A percentile compares a stretch with the other conserved stretches of the same genome.
phyloP scores from a whole-genome alignment of 2,329 filamentous ascomycete species.

The Scedosporium boydii region DNA sequence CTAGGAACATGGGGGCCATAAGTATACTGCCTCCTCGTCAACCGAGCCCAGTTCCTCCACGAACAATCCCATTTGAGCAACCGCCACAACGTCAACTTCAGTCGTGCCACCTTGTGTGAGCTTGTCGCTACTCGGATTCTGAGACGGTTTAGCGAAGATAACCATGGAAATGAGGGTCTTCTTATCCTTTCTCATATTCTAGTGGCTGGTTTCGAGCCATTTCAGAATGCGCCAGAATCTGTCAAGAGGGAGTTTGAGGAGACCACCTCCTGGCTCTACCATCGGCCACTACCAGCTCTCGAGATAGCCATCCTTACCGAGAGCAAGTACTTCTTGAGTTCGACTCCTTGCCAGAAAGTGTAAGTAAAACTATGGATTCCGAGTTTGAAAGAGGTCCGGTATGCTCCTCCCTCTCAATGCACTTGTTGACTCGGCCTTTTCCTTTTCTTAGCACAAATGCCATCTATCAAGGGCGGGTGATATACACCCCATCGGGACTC shows the following conservation, averaged over 20 bases:
- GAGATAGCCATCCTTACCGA: constrained; percentile 78
- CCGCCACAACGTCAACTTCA: constrained; percentile 72
- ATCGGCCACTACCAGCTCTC: constrained; percentile 57
- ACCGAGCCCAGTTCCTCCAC: constrained; percentile 67
- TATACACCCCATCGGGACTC: constrained; percentile 74
- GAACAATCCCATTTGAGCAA: constrained; percentile 69
- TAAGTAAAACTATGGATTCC: constrained; percentile 16
- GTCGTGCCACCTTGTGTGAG: constrained; percentile 70
- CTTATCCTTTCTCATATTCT: constrained; percentile 69
- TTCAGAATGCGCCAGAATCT: constrained; percentile 67
- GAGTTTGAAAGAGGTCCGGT: constrained; percentile 42
- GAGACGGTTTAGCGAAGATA: constrained; percentile 69
- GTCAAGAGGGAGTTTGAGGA: constrained; percentile 35
- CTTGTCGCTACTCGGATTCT: constrained; percentile 70
- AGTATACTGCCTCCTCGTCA: constrained; percentile 79
- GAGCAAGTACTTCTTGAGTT: constrained; percentile 68
- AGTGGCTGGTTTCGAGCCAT: constrained; percentile 76
- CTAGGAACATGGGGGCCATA: constrained; percentile 7
- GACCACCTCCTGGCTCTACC: constrained; percentile 40
- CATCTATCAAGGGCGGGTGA: constrained; percentile 70
- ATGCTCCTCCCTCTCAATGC: background rate
- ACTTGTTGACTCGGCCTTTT: background rate
- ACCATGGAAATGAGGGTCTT: constrained; percentile 59
- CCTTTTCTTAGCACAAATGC: constrained; percentile 49
- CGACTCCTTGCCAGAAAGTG: constrained; percentile 72